Base-by-base conservation (phyloP, 140 eudicot species). In the Stevia rebaudiana region DNA sequence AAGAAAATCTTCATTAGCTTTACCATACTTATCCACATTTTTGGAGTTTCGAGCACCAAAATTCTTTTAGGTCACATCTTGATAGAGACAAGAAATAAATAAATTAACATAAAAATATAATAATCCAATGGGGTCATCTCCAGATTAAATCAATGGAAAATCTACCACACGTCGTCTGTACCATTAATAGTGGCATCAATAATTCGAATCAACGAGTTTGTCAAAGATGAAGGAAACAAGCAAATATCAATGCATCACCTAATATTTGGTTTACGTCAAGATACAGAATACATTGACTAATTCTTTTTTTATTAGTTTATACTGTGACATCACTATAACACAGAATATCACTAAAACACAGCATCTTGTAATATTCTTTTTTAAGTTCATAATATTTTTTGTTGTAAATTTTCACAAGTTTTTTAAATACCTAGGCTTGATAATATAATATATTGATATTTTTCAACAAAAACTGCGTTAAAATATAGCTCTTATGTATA, bases 201-300 rank as follows among this genome's bases (percentile, higher is more conserved):
- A 15, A 65, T 25, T 17, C 59, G 30, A 9, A 17, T 65, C 46
- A 17, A 17, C 33, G 31, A 5, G 16, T 9, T 65, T 46, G 70
- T 47, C 59, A 28, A 28, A 65, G 59, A 49, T 31, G 23, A 28
- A 16, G 56, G 54, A n/a, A 63, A 64, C 42, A 65, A 16, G 60
- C 35, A 16, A 31, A 12, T 21, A 65, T 35, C 3, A 21, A 46
- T 47, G 59, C 31, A 31, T 13, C 59, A 48, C 60, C 71, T 31
- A 31, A 49, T 12, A 15, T 12, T 5, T n/a, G 71, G 49, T 35
- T 48, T 3, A 53, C 60, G 35, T 24, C 23, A 53, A 13, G 24
- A 13, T 25, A 53, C 24, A 24, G 37, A 24, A 11, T 23, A 52
- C 4, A 24, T 21, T 10, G 30, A 13, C 11, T 17, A 9, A 4